Conservation (phyloP, 345 rosid genomes). For the Salix brachista region DNA sequence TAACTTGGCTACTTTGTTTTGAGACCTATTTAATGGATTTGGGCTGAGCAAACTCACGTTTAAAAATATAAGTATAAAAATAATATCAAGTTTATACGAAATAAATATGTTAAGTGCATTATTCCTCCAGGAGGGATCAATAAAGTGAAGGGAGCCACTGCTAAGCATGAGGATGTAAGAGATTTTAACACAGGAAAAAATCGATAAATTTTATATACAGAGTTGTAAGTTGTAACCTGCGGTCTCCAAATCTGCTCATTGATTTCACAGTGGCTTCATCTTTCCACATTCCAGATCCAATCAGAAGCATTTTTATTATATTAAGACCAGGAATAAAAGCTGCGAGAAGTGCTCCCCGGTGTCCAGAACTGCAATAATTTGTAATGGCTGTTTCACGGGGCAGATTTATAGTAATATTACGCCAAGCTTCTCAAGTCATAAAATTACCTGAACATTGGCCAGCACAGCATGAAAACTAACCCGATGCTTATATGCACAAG, state of each 20-base stretch:
- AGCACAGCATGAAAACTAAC: conserved; percentile 80
- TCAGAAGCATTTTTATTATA: conserved; percentile 63
- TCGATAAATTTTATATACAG: neutral
- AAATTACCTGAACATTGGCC: conserved; percentile 74
- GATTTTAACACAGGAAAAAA: neutral
- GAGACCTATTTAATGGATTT: too few relatives aligned
- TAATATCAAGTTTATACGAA: too few relatives aligned
- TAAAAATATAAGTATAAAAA: too few relatives aligned
- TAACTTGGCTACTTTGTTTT: too few relatives aligned
- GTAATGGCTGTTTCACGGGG: conserved; percentile 12
- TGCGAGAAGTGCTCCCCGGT: conserved; percentile 71
- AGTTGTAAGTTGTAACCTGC: conserved; percentile 43
- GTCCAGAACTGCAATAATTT: conserved; percentile 59
- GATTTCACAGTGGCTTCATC: conserved; percentile 88
- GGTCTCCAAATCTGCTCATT: conserved; percentile 90
- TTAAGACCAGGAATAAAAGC: conserved; percentile 64
- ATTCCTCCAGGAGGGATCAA: neutral
- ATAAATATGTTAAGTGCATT: too few relatives aligned
- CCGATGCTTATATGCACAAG: conserved; percentile 87
- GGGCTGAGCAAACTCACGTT: too few relatives aligned
- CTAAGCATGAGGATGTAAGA: neutral
- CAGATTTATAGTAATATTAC: neutral
- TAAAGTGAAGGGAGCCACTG: neutral
- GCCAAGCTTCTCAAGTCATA: conserved; percentile 7
- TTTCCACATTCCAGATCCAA: conserved; percentile 74